Evolutionary conservation across 257 asterid genomes (phyloP), one percentile per base, ranked within the genome.

Genomic region (Agastache rugosa): DNA sequence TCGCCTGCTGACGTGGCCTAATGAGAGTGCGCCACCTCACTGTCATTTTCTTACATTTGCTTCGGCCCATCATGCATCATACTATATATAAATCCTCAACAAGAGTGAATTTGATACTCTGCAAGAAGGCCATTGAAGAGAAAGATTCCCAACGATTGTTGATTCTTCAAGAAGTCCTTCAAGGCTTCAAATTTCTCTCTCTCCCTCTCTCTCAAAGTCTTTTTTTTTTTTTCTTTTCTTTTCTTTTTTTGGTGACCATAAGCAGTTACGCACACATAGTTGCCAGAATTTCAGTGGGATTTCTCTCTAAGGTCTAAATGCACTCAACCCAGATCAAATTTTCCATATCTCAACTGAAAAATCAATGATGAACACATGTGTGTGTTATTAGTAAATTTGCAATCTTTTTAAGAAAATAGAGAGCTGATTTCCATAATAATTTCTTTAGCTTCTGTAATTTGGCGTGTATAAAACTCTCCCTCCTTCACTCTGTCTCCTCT

Each of bases 1-100:
- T 79, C 81, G 78, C 77, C 78, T 65, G 77, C 77, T 72, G 23
- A 72, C 75, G 86, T 86, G 90, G 86, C 63, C 83, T 81, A 79
- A 83, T 79, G 65, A 70, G 59, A 76, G 16, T 16, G 16, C 11
- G 71, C 69, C 67, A 37, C 37, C 69, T 63, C 76, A 19, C 44
- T 42, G n/a, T 44, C 51, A 44, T 44, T 2, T 44, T 44, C 51
- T 44, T 11, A 4, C 51, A 29, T 66, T 74, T 9, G 9, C 47
- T 59, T 63, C 71, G 41, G 19, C 41, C 61, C 63, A 27, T 71
- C 61, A 59, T 22, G 68, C 56, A 50, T 7, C 58, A 50, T 3
- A 17, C 14, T 75, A 75, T 54, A 75, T 75, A 75, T 54, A 75
- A 80, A 75, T 80, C 47, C 48, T 58, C 44, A 61, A 44, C 3